These are phyloP conservation scores for Neurospora terricola DNA, from an alignment of 495 filamentous ascomycete species.

Conservation along the genomic window DNA sequence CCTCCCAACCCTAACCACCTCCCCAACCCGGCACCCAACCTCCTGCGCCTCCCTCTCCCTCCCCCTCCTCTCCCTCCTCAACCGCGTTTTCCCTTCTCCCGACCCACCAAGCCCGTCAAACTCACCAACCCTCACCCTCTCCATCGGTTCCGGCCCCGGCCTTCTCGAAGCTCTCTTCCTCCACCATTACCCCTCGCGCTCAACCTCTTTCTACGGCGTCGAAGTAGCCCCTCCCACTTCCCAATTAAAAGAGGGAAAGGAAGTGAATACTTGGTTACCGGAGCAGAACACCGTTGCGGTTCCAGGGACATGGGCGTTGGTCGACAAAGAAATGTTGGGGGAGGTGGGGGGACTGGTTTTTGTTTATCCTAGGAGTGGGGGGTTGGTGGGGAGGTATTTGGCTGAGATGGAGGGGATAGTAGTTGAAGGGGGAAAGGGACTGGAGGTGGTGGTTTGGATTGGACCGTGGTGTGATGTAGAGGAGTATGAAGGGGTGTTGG, in stretches of 20 bases:
- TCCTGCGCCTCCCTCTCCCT: constrained; percentile 17
- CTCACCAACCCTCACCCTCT: constrained; percentile 6
- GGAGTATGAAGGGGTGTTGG: constrained; percentile 5
- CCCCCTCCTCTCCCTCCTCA: constrained; percentile 11
- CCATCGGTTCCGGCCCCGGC: constrained; percentile 17
- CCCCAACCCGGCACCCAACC: constrained; percentile 8
- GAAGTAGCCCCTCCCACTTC: constrained; percentile 2
- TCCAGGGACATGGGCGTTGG: constrained; percentile 13
- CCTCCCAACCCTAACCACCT: constrained; percentile 4
- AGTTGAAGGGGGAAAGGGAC: background rate
- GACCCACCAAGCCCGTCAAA: background rate
- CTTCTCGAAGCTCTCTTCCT: constrained; percentile 18
- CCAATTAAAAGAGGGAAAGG: background rate
- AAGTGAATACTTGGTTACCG: constrained; percentile 14
- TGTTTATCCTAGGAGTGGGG: constrained; percentile 13
- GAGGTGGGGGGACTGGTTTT: constrained; percentile 11
- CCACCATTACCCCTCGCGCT: constrained; percentile 3
- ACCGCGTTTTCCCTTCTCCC: constrained; percentile 8
- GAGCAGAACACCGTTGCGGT: constrained; percentile 5
- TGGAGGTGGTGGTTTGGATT: constrained; percentile 17
- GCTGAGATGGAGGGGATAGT: background rate
- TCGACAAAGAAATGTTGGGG: background rate
- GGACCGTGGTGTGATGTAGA: constrained; percentile 15
- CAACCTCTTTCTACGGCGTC: constrained; percentile 8
- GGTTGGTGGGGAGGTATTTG: constrained; percentile 12